These are phyloP conservation scores for Fraxinus quadrangulata DNA, from an alignment of 257 asterid genomes.

Conservation along the genomic window DNA sequence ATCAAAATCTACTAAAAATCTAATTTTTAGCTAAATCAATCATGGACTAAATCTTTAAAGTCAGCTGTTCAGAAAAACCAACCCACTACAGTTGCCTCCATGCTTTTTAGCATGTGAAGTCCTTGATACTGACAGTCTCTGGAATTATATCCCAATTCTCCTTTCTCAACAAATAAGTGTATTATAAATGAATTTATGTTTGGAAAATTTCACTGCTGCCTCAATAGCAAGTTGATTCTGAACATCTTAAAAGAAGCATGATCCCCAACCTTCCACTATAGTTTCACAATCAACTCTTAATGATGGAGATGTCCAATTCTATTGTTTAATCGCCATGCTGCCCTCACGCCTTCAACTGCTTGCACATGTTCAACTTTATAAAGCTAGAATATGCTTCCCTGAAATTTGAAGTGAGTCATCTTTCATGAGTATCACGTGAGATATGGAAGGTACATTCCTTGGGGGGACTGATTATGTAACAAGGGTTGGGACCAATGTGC, in stretches of 20 bases:
- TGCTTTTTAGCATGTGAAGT: no score
- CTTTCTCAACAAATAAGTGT: neutral
- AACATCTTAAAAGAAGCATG: neutral
- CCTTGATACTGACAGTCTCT: no score
- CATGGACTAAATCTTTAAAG: no score
- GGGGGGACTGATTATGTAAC: neutral
- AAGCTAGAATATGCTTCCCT: neutral
- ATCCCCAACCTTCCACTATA: neutral
- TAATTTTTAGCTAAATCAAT: no score
- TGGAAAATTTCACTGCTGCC: neutral
- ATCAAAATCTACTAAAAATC: no score
- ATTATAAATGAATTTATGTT: constrained; percentile 3
- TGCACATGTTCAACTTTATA: neutral
- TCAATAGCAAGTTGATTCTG: neutral
- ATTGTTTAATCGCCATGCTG: neutral
- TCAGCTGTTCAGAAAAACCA: no score
- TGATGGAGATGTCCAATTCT: neutral
- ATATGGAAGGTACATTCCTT: neutral
- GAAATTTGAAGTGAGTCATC: neutral
- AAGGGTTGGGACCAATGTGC: neutral
- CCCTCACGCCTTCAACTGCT: neutral
- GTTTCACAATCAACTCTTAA: neutral
- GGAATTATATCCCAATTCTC: neutral
- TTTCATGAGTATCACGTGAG: neutral
- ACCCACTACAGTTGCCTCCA: no score